Conservation (phyloP, 805 yeast genomes). For the Myxozyma monticola region DNA sequence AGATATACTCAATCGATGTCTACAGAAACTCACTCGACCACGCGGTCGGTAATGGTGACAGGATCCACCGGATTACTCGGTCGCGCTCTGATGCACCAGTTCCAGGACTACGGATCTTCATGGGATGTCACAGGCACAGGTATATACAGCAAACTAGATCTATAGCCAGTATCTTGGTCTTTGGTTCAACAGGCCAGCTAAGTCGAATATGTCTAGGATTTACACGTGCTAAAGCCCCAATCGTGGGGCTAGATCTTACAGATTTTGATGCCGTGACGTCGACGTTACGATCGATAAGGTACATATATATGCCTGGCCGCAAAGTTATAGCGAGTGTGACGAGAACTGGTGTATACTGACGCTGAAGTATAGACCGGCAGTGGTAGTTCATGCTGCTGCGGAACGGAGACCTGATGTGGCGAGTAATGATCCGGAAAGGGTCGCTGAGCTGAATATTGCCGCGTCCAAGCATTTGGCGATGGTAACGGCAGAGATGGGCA, state of each 20-base stretch:
- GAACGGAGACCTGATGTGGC: slow-evolving; percentile 24
- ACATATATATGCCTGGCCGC: too few species aligned
- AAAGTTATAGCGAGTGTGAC: too few species aligned
- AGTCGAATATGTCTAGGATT: too few species aligned
- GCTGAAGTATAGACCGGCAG: slow-evolving; percentile 22
- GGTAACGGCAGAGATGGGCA: slow-evolving; percentile 11
- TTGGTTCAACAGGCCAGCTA: too few species aligned
- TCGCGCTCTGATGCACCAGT: slow-evolving; percentile 12
- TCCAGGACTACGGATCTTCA: slow-evolving; percentile 3
- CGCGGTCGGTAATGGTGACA: slow-evolving; percentile 11
- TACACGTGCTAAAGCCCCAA: slow-evolving; percentile 5
- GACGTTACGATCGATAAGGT: too few species aligned
- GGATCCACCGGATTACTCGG: slow-evolving; percentile 30
- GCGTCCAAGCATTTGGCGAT: slow-evolving; percentile 17
- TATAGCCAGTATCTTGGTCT: too few species aligned
- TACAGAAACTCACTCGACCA: too few species aligned
- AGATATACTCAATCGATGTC: too few species aligned
- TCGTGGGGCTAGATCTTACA: slow-evolving; percentile 14
- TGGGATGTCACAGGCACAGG: slow-evolving; percentile 25
- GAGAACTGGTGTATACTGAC: not conserved
- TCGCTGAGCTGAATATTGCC: slow-evolving; percentile 10
- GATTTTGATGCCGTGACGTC: slow-evolving; percentile 8
- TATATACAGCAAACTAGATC: too few species aligned
- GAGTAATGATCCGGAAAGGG: slow-evolving; percentile 10
- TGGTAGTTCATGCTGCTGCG: slow-evolving; percentile 27